Base-by-base conservation (phyloP, 2,329 filamentous ascomycete species). In the Ciborinia camelliae region DNA sequence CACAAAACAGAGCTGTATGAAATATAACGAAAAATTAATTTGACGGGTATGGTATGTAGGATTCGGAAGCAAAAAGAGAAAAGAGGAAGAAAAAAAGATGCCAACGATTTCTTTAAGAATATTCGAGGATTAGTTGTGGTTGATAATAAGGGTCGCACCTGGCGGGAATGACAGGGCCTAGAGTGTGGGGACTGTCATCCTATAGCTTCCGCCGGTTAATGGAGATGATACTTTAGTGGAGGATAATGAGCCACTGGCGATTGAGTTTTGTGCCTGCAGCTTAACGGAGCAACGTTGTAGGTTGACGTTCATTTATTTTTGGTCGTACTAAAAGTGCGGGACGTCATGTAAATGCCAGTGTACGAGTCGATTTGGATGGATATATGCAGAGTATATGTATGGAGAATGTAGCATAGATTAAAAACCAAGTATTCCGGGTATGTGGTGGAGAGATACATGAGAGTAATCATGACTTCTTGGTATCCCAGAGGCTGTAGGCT, bases 141-240 rank as follows among this genome's bases (percentile, higher is more conserved):
- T 63, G 47, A 57, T 41, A 52, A 50, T 57, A 67, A 62, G 51
- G 60, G 61, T 60, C 65, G 62, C 26, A 50, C 48, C 52, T 48
- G 35, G 41, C 43, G 43, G 62, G 53, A 63, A 64, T 64, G 68
- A 67, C 57, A 70, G 66, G 61, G 66, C 62, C 48, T 62, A 60
- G 62, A 68, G 65, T 70, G 70, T 71, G 71, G 68, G 68, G 68
- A 70, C 67, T 67, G 68, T 64, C 62, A 69, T 52, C 57, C 57
- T 67, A 63, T 57, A 37, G 68, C 68, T 69, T 63, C 65, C 69
- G 69, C 66, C 65, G 55, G 43, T 59, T 48, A 64, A 65, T 62
- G 68, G 67, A 68, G 70, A 67, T 69, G 66, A 68, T 59, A 58
- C 32, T 67, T 65, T 67, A 54, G 66, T 67, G 66, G 67, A 66